Percentiles rank a stretch among this genome's conserved stretches.
phyloP scores from a whole-genome alignment of 176 grass and related monocot species.

The Otatea glauca region DNA sequence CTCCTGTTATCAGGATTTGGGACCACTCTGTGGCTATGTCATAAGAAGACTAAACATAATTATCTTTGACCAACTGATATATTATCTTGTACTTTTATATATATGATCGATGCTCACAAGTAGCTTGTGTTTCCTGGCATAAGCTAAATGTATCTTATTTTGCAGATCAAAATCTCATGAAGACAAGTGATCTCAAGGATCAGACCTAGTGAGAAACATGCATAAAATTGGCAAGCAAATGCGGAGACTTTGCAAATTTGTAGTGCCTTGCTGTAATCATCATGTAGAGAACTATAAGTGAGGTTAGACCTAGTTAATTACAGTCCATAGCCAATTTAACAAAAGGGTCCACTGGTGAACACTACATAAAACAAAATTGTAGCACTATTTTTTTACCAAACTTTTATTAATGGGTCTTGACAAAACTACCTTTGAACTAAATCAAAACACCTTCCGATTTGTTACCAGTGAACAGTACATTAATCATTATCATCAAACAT shows the following conservation, averaged over 20 bases:
- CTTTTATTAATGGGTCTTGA: background rate
- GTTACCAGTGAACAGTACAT: background rate
- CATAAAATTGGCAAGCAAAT: background rate
- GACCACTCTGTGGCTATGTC: background rate
- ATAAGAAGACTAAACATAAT: background rate
- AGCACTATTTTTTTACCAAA: background rate
- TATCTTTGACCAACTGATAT: background rate
- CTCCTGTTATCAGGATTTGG: background rate
- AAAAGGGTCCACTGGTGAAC: background rate
- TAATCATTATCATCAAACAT: background rate
- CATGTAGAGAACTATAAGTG: background rate
- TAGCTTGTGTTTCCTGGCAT: background rate
- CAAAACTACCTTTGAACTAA: conserved; percentile 5
- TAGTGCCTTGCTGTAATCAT: conserved; percentile 1
- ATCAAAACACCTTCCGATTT: background rate
- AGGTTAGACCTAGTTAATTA: background rate
- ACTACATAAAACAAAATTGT: background rate
- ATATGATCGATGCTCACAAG: background rate
- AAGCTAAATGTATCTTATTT: conserved; percentile 1
- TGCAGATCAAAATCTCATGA: background rate
- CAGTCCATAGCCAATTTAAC: background rate
- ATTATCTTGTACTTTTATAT: background rate
- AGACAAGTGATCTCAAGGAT: background rate
- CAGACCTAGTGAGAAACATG: background rate
- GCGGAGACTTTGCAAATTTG: background rate